Conservation (phyloP, 495 filamentous ascomycete species). For the Penicillium verhagenii region DNA sequence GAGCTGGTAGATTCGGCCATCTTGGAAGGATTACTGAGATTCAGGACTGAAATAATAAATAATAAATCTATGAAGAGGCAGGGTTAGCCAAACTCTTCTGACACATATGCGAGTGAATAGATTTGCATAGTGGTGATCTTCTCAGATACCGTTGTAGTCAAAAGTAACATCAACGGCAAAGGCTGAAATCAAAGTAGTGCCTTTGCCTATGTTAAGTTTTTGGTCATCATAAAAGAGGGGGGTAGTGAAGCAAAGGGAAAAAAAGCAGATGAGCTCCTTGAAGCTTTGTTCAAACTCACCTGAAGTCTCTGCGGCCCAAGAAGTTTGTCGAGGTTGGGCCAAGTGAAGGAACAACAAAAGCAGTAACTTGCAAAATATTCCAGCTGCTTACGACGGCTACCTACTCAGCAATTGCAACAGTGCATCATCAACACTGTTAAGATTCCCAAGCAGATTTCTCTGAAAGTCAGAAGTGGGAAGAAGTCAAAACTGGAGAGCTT, state of each 20-base stretch:
- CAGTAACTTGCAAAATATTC: not conserved
- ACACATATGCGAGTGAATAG: slow-evolving; percentile 6
- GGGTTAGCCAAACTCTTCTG: slow-evolving; percentile 24
- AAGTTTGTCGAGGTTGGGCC: not conserved
- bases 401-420: slow-evolving; percentile 2
- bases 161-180: slow-evolving; percentile 69
- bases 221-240: slow-evolving; percentile 45
- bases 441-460: slow-evolving; percentile 1
- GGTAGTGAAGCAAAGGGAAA: not conserved
- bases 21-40: slow-evolving; percentile 16
- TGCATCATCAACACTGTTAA: slow-evolving; percentile 17
- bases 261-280: slow-evolving; percentile 9
- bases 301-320: slow-evolving; percentile 5
- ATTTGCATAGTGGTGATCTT: slow-evolving; percentile 29
- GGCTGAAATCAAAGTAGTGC: slow-evolving; percentile 71
- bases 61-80: slow-evolving; percentile 11
- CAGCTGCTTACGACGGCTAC: not conserved
- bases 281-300: slow-evolving; percentile 18
- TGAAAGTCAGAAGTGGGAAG: slow-evolving; percentile 12
- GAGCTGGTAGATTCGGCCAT: slow-evolving; percentile 19
- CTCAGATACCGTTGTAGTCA: slow-evolving; percentile 99
- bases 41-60: not conserved
- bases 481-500: slow-evolving; percentile 22
- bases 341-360: not conserved
- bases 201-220: slow-evolving; percentile 46